Percentiles rank a stretch among this genome's conserved stretches.
These are phyloP conservation scores for Dichotomopilus funicola DNA, from an alignment of 2,329 filamentous ascomycete species.

Conservation along the genomic window DNA sequence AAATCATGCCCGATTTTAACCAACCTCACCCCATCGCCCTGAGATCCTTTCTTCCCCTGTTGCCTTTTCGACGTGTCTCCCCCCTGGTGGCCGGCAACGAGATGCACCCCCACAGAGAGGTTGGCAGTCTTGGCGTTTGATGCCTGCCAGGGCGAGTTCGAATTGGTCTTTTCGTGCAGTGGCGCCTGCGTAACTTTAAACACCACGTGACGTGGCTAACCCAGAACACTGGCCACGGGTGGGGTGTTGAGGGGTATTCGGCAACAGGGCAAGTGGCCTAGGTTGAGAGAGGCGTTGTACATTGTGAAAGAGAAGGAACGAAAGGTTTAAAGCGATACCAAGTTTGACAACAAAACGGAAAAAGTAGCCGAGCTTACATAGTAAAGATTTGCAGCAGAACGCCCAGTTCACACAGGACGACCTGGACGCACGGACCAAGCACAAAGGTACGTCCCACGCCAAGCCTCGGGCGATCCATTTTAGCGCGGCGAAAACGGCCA, in stretches of 20 bases:
- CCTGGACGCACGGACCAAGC: slow-evolving; percentile 7
- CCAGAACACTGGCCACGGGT: no score
- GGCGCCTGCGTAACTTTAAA: background rate
- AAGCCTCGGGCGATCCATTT: slow-evolving; percentile 17
- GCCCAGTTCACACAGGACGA: background rate
- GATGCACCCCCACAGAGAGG: background rate
- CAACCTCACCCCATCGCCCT: no score
- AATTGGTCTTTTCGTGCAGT: background rate
- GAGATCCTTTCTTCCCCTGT: no score
- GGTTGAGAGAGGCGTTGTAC: no score
- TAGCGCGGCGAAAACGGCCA: slow-evolving; percentile 20
- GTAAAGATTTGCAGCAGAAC: no score
- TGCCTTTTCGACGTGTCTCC: no score
- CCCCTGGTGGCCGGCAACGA: background rate
- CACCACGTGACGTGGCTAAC: slow-evolving; percentile 7
- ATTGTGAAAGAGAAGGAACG: no score
- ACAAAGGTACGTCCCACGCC: slow-evolving; percentile 9
- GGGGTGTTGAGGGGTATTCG: background rate
- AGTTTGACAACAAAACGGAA: no score
- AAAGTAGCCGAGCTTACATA: no score
- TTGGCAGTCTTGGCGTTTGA: slow-evolving; percentile 8
- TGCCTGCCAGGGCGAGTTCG: background rate
- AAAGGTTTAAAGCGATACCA: no score
- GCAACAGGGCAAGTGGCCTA: background rate
- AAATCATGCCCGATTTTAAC: no score